Evolutionary conservation across 2,329 filamentous ascomycete genomes (phyloP).

Genomic region (Nigrospora oryzae): DNA sequence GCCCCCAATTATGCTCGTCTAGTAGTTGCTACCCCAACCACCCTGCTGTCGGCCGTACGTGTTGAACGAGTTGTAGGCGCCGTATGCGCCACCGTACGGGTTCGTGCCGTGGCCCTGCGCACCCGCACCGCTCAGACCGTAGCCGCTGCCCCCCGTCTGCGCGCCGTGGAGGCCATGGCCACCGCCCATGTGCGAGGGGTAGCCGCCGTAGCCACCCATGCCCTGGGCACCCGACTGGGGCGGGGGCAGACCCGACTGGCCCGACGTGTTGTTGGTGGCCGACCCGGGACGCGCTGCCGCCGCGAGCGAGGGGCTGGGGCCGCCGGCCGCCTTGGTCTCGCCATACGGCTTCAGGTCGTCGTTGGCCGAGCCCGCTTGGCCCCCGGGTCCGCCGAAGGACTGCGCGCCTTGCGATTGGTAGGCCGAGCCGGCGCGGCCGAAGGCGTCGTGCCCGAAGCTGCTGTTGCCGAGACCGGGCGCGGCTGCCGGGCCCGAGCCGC

Average conservation of each 20-base stretch:
- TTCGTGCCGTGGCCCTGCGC: slow-evolving; percentile 43
- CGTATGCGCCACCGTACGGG: slow-evolving; percentile 41
- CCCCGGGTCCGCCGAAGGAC: slow-evolving; percentile 39
- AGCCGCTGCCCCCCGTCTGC: slow-evolving; percentile 34
- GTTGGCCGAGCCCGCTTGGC: slow-evolving; percentile 33
- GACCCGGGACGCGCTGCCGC: slow-evolving; percentile 50
- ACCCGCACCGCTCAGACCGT: slow-evolving; percentile 43
- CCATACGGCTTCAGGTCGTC: slow-evolving; percentile 54
- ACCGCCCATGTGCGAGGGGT: slow-evolving; percentile 45
- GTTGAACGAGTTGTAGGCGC: slow-evolving; percentile 35
- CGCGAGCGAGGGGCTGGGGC: slow-evolving; percentile 48
- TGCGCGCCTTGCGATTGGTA: slow-evolving; percentile 49
- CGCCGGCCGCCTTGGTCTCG: slow-evolving; percentile 43
- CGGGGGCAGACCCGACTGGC: slow-evolving; percentile 46
- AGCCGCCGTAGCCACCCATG: slow-evolving; percentile 46
- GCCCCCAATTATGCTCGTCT: background rate
- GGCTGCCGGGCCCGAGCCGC: slow-evolving; percentile 38
- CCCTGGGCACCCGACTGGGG: slow-evolving; percentile 44
- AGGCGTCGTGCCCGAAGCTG: slow-evolving; percentile 48
- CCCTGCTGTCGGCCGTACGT: slow-evolving; percentile 39
- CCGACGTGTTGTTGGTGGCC: slow-evolving; percentile 43
- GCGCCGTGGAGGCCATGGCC: slow-evolving; percentile 44
- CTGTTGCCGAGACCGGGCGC: slow-evolving; percentile 41
- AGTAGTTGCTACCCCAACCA: slow-evolving; percentile 16
- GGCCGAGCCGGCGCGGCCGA: slow-evolving; percentile 40